These are phyloP conservation scores for Alopecurus myosuroides DNA, from an alignment of 176 grass and related monocot genomes.

Conservation along the genomic window DNA sequence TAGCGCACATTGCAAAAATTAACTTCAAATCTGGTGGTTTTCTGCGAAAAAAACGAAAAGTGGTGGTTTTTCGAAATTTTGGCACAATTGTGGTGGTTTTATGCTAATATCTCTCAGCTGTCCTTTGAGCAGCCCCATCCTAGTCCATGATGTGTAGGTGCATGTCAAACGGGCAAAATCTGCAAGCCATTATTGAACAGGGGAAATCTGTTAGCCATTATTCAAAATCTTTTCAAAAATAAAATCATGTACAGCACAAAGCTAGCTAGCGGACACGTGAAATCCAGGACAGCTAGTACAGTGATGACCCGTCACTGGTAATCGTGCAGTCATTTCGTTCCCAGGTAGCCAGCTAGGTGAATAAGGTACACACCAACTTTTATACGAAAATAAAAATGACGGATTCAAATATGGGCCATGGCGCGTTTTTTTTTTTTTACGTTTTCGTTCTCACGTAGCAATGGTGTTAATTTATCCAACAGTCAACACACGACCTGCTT, in stretches of 20 bases:
- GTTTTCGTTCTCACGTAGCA: no score
- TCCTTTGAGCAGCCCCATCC: background rate
- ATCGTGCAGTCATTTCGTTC: background rate
- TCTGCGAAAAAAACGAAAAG: no score
- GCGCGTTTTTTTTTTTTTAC: background rate
- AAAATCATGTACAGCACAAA: background rate
- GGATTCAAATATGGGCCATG: background rate
- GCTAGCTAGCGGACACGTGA: background rate
- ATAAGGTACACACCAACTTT: background rate
- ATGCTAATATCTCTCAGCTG: no score
- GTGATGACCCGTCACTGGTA: background rate
- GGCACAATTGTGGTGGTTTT: no score
- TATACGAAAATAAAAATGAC: background rate
- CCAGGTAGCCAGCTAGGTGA: background rate
- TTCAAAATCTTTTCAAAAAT: background rate
- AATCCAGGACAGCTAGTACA: constrained; percentile 1
- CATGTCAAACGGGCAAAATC: constrained; percentile 10
- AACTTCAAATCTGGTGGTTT: no score
- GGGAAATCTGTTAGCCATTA: background rate
- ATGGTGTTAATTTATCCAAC: no score
- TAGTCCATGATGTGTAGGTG: background rate
- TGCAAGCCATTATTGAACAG: background rate
- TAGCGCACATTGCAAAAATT: no score
- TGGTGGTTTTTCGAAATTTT: no score
- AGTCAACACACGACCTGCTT: no score